Evolutionary conservation across 495 filamentous ascomycete species (phyloP).

Genomic region (Podospora didyma): DNA sequence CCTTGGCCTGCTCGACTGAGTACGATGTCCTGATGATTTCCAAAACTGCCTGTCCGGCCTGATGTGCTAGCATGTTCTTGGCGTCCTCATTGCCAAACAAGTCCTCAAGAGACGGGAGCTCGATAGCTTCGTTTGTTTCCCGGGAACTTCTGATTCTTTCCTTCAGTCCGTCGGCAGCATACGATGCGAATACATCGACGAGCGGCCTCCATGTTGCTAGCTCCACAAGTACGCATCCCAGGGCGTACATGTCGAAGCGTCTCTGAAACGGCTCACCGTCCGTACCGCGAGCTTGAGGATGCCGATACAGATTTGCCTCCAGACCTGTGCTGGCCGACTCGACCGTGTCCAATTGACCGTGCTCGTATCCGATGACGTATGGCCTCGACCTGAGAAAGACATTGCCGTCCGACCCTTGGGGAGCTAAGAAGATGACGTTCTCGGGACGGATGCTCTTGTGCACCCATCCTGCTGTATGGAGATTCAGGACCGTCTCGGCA

Average conservation of each 20-base stretch:
- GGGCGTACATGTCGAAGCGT: slow-evolving; percentile 31
- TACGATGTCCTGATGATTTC: too few relatives aligned
- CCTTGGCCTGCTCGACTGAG: too few relatives aligned
- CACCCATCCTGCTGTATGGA: slow-evolving; percentile 37
- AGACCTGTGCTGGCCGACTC: slow-evolving; percentile 14
- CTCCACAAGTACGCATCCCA: slow-evolving; percentile 30
- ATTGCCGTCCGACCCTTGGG: neutral
- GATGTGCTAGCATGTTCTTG: too few relatives aligned
- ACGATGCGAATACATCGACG: neutral
- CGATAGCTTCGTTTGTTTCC: too few relatives aligned
- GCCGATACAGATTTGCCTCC: slow-evolving; percentile 31
- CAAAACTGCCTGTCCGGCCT: too few relatives aligned
- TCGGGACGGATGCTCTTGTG: slow-evolving; percentile 35
- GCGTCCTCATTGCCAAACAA: too few relatives aligned
- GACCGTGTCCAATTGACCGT: slow-evolving; percentile 20
- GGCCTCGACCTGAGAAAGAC: slow-evolving; percentile 17
- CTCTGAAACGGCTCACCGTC: slow-evolving; percentile 13
- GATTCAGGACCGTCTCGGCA: slow-evolving; percentile 30
- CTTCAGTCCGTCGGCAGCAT: too few relatives aligned
- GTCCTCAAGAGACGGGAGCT: too few relatives aligned
- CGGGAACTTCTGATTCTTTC: too few relatives aligned
- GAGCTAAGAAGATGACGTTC: slow-evolving; percentile 33
- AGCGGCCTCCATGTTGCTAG: slow-evolving; percentile 28
- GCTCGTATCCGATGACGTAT: slow-evolving; percentile 33
- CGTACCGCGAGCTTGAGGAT: slow-evolving; percentile 24